A percentile compares a stretch with the other conserved stretches of the same genome.
These are phyloP conservation scores for Colletotrichum navitas DNA, from an alignment of 2,329 filamentous ascomycete genomes.

Conservation along the genomic window DNA sequence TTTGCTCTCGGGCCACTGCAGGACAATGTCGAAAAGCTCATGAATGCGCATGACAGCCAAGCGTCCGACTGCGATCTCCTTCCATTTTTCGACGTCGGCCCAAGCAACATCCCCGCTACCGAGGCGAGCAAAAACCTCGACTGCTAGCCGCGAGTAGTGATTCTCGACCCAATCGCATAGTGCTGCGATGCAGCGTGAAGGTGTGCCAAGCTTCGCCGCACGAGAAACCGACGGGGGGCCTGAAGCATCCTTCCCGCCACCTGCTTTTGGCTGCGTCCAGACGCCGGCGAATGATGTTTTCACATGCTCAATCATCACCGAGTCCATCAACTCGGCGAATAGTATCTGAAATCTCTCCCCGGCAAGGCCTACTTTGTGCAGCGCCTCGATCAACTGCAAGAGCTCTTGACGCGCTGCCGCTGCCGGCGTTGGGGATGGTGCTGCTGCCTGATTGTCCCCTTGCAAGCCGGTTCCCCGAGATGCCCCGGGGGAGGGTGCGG, in stretches of 20 bases:
- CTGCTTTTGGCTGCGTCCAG: constrained; percentile 61
- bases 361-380: constrained; percentile 75
- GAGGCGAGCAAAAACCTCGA: constrained; percentile 68
- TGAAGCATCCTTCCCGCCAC: constrained; percentile 44
- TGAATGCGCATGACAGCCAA: constrained; percentile 77
- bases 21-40: constrained; percentile 83
- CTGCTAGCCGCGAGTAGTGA: constrained; percentile 73
- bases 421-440: constrained; percentile 11
- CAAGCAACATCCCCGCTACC: constrained; percentile 60
- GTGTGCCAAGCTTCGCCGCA: constrained; percentile 47
- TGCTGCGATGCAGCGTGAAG: constrained; percentile 68
- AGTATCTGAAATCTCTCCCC: constrained; percentile 77
- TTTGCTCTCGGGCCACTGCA: constrained; percentile 78
- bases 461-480: constrained; percentile 39
- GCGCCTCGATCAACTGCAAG: constrained; percentile 67
- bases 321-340: constrained; percentile 79
- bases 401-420: constrained; percentile 63
- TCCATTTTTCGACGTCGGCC: constrained; percentile 75
- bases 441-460: constrained; percentile 47
- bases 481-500: constrained; percentile 32
- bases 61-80: constrained; percentile 75
- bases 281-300: constrained; percentile 71
- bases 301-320: constrained; percentile 74
- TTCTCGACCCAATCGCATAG: constrained; percentile 78
- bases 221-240: constrained; percentile 45